Base-by-base conservation (phyloP, 306 rosid species). In the Trichosanthes truncata region DNA sequence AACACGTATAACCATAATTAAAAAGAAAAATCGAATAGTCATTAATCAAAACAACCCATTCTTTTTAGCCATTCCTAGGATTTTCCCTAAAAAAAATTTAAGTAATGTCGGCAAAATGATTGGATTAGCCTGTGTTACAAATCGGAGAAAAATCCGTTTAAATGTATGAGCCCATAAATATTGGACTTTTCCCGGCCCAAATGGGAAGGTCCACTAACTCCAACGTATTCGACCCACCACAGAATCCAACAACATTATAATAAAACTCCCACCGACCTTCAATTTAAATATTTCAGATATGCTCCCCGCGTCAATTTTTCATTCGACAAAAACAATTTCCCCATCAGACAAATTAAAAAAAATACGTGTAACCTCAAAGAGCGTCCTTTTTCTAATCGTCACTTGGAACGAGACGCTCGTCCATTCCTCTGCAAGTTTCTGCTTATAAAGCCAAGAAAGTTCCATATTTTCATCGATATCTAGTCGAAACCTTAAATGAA, bases 361-460 rank as follows among this genome's bases (percentile, higher is more conserved):
- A 25, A 71, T 73, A 73, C 78, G 78, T 73, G 78, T 73, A 48
- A 48, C 55, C 78, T 17, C 21, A 48, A 73, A 48, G 41, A 73
- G 60, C 60, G 23, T 21, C 55, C 55, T 10, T 41, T 69, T 69
- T 38, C 7, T 67, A 67, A 67, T 67, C 48, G 1, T 69, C 21
- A 13, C 56, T 13, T n/a, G 31, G 15, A 69, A 68, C 8, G 0
- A 9, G 75, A 68, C 75, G 52, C 31, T 68, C 51, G 75, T 69
- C 76, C 35, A 21, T 69, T 43, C 76, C 53, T 61, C 67, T 5
- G n/a, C 67, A 26, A 61, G 15, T 1, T 23, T 43, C 76, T 43
- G n/a, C 35, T 2, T 41, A 11, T 69, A 21, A 26, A 69, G 9
- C 23, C 31, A 23, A 13, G 4, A 21, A 12, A 40, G 3, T 5